phyloP scores from a whole-genome alignment of 2,329 filamentous ascomycete species.

The Gremmenia infestans region DNA sequence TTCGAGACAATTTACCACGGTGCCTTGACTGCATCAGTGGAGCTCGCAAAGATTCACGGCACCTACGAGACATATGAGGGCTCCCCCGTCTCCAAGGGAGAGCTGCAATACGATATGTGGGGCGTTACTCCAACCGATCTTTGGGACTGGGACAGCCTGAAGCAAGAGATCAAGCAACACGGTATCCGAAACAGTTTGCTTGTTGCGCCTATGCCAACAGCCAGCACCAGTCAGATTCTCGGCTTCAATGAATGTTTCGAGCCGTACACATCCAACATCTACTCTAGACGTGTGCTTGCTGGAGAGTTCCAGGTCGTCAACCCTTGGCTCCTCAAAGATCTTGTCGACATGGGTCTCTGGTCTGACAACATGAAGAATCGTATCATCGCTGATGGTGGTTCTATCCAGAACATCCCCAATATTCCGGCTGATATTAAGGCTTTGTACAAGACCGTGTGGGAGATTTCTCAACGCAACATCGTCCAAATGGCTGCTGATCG shows the following conservation, averaged over 20 bases:
- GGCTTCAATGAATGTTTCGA: constrained; percentile 99
- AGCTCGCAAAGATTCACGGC: constrained; percentile 78
- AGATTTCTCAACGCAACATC: constrained; percentile 92
- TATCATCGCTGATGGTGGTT: constrained; percentile 95
- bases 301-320: constrained; percentile 99
- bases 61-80: constrained; percentile 88
- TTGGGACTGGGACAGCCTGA: constrained; percentile 91
- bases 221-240: constrained; percentile 93
- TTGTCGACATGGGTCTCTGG: constrained; percentile 97
- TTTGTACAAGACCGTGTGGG: constrained; percentile 99
- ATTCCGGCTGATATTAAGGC: constrained; percentile 94
- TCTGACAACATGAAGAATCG: constrained; percentile 99
- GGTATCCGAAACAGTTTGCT: constrained; percentile 94
- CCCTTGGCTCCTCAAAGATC: constrained; percentile 95
- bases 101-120: constrained; percentile 99
- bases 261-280: constrained; percentile 99
- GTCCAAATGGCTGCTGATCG: constrained; percentile 98
- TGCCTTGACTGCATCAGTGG: constrained; percentile 81
- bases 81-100: constrained; percentile 88
- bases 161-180: constrained; percentile 85
- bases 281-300: constrained; percentile 94
- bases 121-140: constrained; percentile 86
- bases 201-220: constrained; percentile 95
- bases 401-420: constrained; percentile 94
- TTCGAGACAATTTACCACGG: constrained; percentile 99